Percentiles rank a stretch among this genome's conserved stretches.
Conservation (phyloP, 1,139 yeast species). For the Candida tetrigidarum region DNA sequence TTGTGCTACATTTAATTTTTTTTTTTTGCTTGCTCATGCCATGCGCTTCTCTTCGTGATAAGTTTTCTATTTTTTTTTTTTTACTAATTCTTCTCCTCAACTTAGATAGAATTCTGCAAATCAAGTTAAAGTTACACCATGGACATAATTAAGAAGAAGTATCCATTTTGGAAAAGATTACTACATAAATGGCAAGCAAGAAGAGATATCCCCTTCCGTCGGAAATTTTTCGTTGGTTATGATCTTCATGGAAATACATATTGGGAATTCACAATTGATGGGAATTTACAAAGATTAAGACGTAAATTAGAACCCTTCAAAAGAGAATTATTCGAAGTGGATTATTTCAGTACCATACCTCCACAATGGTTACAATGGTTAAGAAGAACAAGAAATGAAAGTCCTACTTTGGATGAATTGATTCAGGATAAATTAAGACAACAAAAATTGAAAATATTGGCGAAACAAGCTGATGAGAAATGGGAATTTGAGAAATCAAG, state of each 20-base stretch:
- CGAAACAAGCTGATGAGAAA: slow-evolving; percentile 61
- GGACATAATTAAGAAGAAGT: slow-evolving; percentile 43
- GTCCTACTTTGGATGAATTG: slow-evolving; percentile 69
- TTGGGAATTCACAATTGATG: slow-evolving; percentile 75
- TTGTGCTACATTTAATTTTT: too few species aligned
- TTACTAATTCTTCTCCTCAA: too few species aligned
- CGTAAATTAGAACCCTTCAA: slow-evolving; percentile 53
- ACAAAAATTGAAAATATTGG: slow-evolving; percentile 55
- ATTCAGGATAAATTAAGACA: slow-evolving; percentile 61
- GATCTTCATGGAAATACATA: slow-evolving; percentile 82
- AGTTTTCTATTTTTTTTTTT: neutral
- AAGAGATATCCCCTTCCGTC: slow-evolving; percentile 67
- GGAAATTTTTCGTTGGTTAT: slow-evolving; percentile 64
- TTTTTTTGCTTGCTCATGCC: neutral
- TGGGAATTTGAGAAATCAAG: slow-evolving; percentile 52
- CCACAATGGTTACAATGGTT: slow-evolving; percentile 89
- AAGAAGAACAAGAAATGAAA: slow-evolving; percentile 58
- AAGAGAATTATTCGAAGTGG: slow-evolving; percentile 47
- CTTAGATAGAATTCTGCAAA: too few species aligned
- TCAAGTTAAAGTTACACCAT: too few species aligned
- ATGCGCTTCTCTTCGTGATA: neutral
- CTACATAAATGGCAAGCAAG: slow-evolving; percentile 64
- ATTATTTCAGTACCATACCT: slow-evolving; percentile 54
- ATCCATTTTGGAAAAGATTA: slow-evolving; percentile 47
- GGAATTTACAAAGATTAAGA: slow-evolving; percentile 48